phyloP scores from a whole-genome alignment of 495 filamentous ascomycete species.

The Penicillium atrosanguineum region DNA sequence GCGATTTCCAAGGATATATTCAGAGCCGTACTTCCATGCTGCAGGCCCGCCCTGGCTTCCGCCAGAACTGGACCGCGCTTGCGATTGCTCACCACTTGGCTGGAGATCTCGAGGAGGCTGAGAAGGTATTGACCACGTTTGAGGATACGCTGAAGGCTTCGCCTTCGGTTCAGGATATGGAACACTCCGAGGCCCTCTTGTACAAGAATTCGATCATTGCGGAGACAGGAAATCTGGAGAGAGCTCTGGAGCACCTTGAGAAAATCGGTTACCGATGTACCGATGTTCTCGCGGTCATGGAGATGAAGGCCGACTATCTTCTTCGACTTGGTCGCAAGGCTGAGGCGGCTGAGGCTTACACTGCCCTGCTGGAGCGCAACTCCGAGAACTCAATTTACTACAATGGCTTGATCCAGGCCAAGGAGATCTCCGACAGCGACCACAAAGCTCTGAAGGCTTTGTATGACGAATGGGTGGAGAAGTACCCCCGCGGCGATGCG shows the following conservation, averaged over 20 bases:
- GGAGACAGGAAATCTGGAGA: conserved; percentile 72
- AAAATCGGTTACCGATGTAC: conserved; percentile 69
- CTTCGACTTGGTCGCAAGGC: conserved; percentile 71
- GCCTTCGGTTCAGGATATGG: conserved; percentile 74
- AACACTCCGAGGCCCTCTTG: conserved; percentile 92
- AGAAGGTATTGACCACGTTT: conserved; percentile 86
- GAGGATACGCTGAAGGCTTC: conserved; percentile 84
- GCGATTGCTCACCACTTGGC: conserved; percentile 89
- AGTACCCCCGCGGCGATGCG: conserved; percentile 80
- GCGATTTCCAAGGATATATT: conserved; percentile 91
- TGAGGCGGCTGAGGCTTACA: conserved; percentile 81
- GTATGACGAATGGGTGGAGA: conserved; percentile 78
- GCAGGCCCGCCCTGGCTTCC: conserved; percentile 69
- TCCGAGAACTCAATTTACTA: conserved; percentile 86
- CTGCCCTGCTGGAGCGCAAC: conserved; percentile 78
- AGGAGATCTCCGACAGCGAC: conserved; percentile 63
- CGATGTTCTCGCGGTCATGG: conserved; percentile 86
- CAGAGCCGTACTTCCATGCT: conserved; percentile 83
- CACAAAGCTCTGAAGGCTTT: conserved; percentile 62
- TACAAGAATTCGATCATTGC: conserved; percentile 97
- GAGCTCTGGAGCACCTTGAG: conserved; percentile 85
- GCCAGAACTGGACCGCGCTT: conserved; percentile 94
- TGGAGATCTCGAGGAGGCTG: conserved; percentile 79
- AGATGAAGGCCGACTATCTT: conserved; percentile 83
- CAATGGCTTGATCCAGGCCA: conserved; percentile 63